phyloP scores from a whole-genome alignment of 1,284 basidiomycete genomes.

The Leccinum insigne region DNA sequence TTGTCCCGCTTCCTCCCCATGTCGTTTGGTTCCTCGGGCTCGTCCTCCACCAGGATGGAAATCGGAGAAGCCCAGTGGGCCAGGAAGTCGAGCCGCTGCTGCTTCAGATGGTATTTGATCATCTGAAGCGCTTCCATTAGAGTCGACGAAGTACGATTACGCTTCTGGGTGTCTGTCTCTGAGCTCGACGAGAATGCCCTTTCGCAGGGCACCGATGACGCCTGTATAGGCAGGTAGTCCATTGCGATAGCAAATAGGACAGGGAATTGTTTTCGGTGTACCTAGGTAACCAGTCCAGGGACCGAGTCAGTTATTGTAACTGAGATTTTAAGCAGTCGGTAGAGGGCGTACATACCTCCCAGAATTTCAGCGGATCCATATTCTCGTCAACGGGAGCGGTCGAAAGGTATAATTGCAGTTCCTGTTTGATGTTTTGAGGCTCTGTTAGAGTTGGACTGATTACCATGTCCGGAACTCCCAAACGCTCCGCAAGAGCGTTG shows the following conservation, averaged over 20 bases:
- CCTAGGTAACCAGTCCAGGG: background rate
- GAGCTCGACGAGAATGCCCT: slow-evolving; percentile 5
- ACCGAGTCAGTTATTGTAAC: background rate
- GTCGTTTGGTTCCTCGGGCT: no score
- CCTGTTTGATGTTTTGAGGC: background rate
- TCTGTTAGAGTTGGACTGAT: background rate
- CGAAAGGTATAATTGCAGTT: background rate
- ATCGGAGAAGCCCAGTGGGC: no score
- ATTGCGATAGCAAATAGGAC: slow-evolving; percentile 10
- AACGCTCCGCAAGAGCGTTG: no score
- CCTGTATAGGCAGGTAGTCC: slow-evolving; percentile 13
- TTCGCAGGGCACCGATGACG: slow-evolving; percentile 1
- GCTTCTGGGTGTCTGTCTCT: slow-evolving; percentile 8
- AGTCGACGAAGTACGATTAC: background rate
- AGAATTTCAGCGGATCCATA: background rate
- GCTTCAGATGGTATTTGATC: background rate
- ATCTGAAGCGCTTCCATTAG: slow-evolving; percentile 1
- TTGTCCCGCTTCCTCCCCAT: no score
- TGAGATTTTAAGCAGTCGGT: no score
- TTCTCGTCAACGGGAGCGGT: background rate
- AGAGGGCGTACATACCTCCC: background rate
- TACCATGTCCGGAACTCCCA: background rate
- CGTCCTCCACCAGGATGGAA: no score
- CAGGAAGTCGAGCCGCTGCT: no score
- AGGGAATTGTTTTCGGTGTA: slow-evolving; percentile 1